Evolutionary conservation across 2,329 filamentous ascomycete genomes (phyloP).

Genomic region (Teratosphaeria epicoccoides): DNA sequence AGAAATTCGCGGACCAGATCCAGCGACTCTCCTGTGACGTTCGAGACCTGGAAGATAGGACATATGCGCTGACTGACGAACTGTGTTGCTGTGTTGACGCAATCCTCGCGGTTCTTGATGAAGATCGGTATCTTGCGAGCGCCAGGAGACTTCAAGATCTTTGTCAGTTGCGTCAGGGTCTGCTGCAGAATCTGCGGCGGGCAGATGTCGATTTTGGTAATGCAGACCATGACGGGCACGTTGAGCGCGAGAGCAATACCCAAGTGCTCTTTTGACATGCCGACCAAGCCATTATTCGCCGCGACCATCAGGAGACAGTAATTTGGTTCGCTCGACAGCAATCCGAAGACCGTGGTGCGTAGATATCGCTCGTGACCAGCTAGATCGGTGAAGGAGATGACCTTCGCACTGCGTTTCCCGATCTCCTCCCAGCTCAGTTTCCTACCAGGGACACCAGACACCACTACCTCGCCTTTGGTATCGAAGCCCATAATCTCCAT

Average conservation of each 20-base stretch:
- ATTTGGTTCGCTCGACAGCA: conserved; percentile 88
- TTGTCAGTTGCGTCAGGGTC: conserved; percentile 81
- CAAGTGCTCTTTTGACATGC: conserved; percentile 90
- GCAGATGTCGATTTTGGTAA: conserved; percentile 98
- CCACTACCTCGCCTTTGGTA: conserved; percentile 69
- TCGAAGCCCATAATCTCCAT: conserved; percentile 99
- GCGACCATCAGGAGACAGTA: conserved; percentile 98
- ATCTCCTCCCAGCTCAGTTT: conserved; percentile 97
- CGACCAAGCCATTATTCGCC: conserved; percentile 91
- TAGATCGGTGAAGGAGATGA: conserved; percentile 91
- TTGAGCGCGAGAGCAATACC: conserved; percentile 91
- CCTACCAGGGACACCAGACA: conserved; percentile 70
- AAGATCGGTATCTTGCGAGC: conserved; percentile 94
- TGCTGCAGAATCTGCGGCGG: conserved; percentile 90
- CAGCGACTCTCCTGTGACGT: conserved; percentile 86
- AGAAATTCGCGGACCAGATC: conserved; percentile 86
- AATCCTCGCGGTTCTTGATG: conserved; percentile 82
- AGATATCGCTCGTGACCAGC: conserved; percentile 94
- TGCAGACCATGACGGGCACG: conserved; percentile 92
- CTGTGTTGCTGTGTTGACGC: conserved; percentile 88
- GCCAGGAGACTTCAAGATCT: conserved; percentile 87
- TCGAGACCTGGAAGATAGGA: conserved; percentile 95
- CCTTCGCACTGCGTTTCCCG: conserved; percentile 84
- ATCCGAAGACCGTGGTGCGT: conserved; percentile 88
- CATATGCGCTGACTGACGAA: conserved; percentile 94